A percentile compares a stretch with the other conserved stretches of the same genome.
Evolutionary conservation across 768 basidiomycete species (phyloP).

Genomic region (Hysterangium stoloniferum): DNA sequence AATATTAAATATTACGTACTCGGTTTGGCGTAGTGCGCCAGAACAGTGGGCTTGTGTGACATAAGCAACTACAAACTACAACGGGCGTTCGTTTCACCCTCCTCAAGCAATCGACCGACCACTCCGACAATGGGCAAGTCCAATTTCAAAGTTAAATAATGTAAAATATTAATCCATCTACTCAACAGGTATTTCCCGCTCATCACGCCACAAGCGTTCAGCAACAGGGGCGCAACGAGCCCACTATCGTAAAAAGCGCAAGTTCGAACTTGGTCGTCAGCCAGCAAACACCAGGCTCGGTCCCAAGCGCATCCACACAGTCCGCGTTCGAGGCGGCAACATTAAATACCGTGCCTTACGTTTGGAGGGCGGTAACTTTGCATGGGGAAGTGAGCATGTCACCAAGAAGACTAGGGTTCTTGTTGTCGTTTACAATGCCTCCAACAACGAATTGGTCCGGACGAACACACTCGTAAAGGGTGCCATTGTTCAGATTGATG

Average conservation of each 20-base stretch:
- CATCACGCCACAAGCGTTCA: conserved; percentile 96
- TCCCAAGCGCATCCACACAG: conserved; percentile 88
- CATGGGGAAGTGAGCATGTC: conserved; percentile 93
- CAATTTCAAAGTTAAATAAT: too few species aligned
- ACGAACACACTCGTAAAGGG: conserved; percentile 99
- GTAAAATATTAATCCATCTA: neutral
- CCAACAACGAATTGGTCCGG: conserved; percentile 99
- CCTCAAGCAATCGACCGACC: conserved; percentile 7
- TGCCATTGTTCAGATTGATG: conserved; percentile 95
- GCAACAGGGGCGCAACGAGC: conserved; percentile 87
- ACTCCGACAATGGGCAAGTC: conserved; percentile 8
- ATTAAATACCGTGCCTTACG: conserved; percentile 92
- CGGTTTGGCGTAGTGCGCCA: conserved; percentile 2
- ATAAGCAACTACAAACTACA: conserved; percentile 13
- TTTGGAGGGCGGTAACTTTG: conserved; percentile 95
- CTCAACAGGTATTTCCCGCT: conserved; percentile 83
- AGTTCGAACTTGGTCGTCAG: conserved; percentile 99
- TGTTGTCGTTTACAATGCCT: conserved; percentile 96
- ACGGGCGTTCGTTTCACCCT: conserved; percentile 7
- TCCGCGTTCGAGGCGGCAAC: conserved; percentile 95
- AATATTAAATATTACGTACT: too few species aligned
- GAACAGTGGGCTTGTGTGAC: neutral
- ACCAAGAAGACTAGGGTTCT: conserved; percentile 96
- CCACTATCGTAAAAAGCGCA: conserved; percentile 99
- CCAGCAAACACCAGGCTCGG: conserved; percentile 97